Conservation (phyloP, 768 basidiomycete genomes). For the Podaxis carcinomalis region DNA sequence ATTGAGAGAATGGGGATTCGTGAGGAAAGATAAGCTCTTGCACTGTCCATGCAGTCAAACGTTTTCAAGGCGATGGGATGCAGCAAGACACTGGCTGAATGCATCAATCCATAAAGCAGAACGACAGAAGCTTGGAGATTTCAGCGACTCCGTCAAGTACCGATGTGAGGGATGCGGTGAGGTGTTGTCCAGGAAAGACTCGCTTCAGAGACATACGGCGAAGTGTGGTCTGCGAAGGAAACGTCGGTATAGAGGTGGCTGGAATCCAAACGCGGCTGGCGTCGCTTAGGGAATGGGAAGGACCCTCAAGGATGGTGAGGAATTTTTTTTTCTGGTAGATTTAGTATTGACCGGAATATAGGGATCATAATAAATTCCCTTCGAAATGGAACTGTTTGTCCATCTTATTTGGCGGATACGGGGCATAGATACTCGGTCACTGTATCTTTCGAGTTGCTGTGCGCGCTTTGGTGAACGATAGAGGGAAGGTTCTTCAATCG, state of each 20-base stretch:
- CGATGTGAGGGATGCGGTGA: not conserved
- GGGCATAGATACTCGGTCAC: no score
- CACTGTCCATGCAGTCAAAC: not conserved
- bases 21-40: not conserved
- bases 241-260: not conserved
- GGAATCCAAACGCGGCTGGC: not conserved
- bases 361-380: no score
- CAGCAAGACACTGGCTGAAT: constrained; percentile 1
- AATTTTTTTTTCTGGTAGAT: not conserved
- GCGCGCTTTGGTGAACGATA: not conserved
- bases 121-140: not conserved
- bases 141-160: not conserved
- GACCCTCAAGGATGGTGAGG: not conserved
- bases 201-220: not conserved
- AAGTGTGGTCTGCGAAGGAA: not conserved
- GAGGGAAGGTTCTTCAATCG: not conserved
- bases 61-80: not conserved
- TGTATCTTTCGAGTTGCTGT: not conserved
- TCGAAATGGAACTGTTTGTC: no score
- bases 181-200: not conserved
- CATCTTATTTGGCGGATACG: no score
- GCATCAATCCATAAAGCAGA: not conserved
- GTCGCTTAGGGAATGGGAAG: not conserved
- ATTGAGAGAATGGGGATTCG: not conserved
- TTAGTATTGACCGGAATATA: no score